Evolutionary conservation across 1,284 basidiomycete species (phyloP).

Genomic region (Malassezia restricta): DNA sequence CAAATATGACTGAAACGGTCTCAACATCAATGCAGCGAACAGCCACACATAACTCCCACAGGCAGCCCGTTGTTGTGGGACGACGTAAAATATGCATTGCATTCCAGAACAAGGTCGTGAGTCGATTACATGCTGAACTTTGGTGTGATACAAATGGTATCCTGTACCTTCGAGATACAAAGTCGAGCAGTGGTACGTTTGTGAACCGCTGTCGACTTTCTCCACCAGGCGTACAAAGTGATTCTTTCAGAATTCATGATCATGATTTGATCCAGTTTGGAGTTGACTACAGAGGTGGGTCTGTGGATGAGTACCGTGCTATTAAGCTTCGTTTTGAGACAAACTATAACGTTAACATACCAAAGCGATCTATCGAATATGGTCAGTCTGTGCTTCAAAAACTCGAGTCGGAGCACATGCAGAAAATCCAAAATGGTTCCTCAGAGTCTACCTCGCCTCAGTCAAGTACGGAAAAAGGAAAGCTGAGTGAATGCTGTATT

Average conservation of each 20-base stretch:
- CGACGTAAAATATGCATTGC: conserved; percentile 52
- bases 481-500: conserved; percentile 42
- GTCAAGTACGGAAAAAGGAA: too few species aligned
- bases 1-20: background rate
- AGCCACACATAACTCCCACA: too few species aligned
- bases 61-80: conserved; percentile 16
- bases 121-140: conserved; percentile 82
- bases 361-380: conserved; percentile 66
- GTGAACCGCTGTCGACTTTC: conserved; percentile 85
- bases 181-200: conserved; percentile 82
- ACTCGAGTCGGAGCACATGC: conserved; percentile 56
- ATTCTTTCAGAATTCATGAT: conserved; percentile 70
- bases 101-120: conserved; percentile 93
- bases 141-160: conserved; percentile 59
- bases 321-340: conserved; percentile 89
- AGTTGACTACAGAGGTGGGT: conserved; percentile 94
- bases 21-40: too few species aligned
- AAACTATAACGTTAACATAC: conserved; percentile 67
- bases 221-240: conserved; percentile 62
- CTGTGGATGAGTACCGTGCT: conserved; percentile 93
- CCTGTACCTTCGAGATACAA: conserved; percentile 85
- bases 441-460: background rate
- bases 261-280: conserved; percentile 91
- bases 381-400: conserved; percentile 74
- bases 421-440: background rate